phyloP scores from a whole-genome alignment of 2,329 filamentous ascomycete species.

The Tolypocladium guangdongense region DNA sequence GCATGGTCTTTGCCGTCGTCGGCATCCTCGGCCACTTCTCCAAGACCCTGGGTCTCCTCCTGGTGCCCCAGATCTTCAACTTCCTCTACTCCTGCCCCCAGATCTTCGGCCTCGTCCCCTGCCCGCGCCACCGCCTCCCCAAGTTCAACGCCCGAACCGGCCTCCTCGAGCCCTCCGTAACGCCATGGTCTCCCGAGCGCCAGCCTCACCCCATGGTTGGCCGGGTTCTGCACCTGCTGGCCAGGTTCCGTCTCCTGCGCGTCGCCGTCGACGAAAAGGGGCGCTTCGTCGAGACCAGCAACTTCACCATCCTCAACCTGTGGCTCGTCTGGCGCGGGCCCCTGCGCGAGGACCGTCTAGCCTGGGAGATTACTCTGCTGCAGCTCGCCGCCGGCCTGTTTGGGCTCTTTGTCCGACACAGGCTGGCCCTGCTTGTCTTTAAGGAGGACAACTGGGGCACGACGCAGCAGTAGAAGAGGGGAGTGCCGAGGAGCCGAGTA shows the following conservation, averaged over 20 bases:
- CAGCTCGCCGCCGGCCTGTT: conserved; percentile 68
- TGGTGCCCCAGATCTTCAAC: conserved; percentile 93
- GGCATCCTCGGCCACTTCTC: conserved; percentile 96
- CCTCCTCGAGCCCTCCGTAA: conserved; percentile 76
- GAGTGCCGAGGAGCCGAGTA: not conserved
- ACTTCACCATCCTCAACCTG: conserved; percentile 87
- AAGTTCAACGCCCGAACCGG: conserved; percentile 79
- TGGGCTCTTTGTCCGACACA: conserved; percentile 77
- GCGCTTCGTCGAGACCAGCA: conserved; percentile 67
- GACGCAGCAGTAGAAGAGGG: conserved; percentile 6
- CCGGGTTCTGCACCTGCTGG: conserved; percentile 55
- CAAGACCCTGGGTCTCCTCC: conserved; percentile 85
- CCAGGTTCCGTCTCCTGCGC: conserved; percentile 55
- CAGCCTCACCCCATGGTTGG: conserved; percentile 59
- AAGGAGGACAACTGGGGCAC: conserved; percentile 69
- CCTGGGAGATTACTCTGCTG: conserved; percentile 67
- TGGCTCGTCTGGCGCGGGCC: conserved; percentile 96
- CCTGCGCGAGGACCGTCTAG: conserved; percentile 74
- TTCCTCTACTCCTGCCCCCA: conserved; percentile 91
- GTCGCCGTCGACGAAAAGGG: conserved; percentile 58
- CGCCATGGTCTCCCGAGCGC: conserved; percentile 55
- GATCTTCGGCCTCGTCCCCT: conserved; percentile 80
- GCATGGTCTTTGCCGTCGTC: conserved; percentile 97
- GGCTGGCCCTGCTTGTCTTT: conserved; percentile 79
- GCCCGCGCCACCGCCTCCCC: conserved; percentile 84